Conservation (phyloP, 2,329 filamentous ascomycete species). For the Sphaerostilbella broomeana region DNA sequence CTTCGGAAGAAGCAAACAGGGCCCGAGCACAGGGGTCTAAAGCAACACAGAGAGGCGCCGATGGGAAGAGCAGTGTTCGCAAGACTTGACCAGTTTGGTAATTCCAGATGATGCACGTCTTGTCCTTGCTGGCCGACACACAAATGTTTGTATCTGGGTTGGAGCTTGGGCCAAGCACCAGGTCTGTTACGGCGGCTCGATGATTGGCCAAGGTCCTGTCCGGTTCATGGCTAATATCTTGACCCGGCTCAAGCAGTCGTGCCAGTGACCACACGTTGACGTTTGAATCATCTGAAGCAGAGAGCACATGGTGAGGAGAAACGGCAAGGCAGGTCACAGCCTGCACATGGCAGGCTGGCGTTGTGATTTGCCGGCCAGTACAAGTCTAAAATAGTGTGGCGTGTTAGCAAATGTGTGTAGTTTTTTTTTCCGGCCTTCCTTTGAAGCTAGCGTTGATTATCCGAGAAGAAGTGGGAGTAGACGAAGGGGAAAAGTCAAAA, state of each 20-base stretch:
- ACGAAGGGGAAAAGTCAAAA: too few relatives aligned
- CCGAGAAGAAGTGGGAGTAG: too few relatives aligned
- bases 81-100: constrained; percentile 71
- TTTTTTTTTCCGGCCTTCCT: too few relatives aligned
- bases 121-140: constrained; percentile 77
- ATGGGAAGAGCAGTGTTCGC: constrained; percentile 73
- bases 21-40: constrained; percentile 80
- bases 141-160: constrained; percentile 70
- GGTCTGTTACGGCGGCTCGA: constrained; percentile 62
- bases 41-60: constrained; percentile 62
- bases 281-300: constrained; percentile 79
- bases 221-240: constrained; percentile 57
- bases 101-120: constrained; percentile 89
- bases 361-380: constrained; percentile 70
- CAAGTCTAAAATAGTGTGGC: constrained; percentile 46
- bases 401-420: too few relatives aligned
- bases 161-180: constrained; percentile 57
- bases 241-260: constrained; percentile 57
- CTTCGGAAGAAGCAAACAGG: constrained; percentile 72
- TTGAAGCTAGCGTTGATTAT: too few relatives aligned
- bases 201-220: constrained; percentile 73
- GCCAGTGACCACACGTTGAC: constrained; percentile 87
- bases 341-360: constrained; percentile 72
- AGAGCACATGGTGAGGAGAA: constrained; percentile 66
- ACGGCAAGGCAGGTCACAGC: constrained; percentile 69